Evolutionary conservation across 1,284 basidiomycete genomes (phyloP).

Genomic region (Cronartium quercuum): DNA sequence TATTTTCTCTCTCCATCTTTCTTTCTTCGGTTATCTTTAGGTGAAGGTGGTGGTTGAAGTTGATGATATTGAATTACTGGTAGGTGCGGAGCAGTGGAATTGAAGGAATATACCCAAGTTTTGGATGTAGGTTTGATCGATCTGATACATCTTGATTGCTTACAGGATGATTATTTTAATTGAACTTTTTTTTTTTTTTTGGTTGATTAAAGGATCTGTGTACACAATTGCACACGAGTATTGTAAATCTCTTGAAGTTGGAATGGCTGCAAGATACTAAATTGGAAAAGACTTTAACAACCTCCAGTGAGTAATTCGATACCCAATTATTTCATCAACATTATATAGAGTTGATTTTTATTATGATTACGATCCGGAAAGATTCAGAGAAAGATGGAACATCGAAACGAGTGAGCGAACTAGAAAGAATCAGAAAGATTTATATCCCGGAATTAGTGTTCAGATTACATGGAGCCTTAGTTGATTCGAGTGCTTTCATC

Average conservation of each 20-base stretch:
- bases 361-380: neutral
- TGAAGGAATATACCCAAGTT: constrained; percentile 18
- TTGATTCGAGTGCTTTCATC: constrained; percentile 61
- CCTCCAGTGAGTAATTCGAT: too few species aligned
- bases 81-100: neutral
- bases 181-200: neutral
- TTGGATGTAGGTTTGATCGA: constrained; percentile 4
- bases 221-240: constrained; percentile 19
- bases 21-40: too few species aligned
- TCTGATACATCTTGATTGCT: neutral
- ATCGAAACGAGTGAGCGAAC: constrained; percentile 63
- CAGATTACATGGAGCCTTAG: constrained; percentile 69
- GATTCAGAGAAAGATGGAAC: constrained; percentile 28
- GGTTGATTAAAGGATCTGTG: constrained; percentile 14
- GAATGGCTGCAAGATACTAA: constrained; percentile 32
- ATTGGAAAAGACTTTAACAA: neutral
- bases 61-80: neutral
- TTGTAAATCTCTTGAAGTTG: constrained; percentile 22
- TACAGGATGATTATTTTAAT: neutral
- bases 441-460: constrained; percentile 87
- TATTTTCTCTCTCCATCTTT: neutral
- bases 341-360: too few species aligned
- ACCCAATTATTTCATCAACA: too few species aligned
- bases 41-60: neutral
- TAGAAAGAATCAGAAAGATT: constrained; percentile 73